Evolutionary conservation across 2,329 filamentous ascomycete genomes (phyloP).

Genomic region (Orbilia quercus): DNA sequence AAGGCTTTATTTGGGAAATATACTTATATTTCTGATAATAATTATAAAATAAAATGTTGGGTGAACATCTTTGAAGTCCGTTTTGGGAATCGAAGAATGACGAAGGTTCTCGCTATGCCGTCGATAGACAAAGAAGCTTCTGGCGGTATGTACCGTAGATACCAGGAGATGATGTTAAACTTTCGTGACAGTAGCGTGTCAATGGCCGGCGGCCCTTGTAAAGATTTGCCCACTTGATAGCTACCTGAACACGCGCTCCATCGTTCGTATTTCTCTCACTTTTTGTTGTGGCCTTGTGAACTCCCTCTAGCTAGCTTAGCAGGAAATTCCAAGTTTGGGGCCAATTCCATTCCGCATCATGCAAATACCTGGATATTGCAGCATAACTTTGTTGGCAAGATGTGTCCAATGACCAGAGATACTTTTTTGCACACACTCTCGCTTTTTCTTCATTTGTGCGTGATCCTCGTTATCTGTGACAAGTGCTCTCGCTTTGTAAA

Average conservation of each 20-base stretch:
- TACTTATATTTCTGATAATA: too few relatives aligned
- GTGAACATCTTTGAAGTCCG: not conserved
- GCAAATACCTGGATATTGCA: slow-evolving; percentile 51
- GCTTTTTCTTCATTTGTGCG: slow-evolving; percentile 10
- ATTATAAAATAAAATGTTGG: not conserved
- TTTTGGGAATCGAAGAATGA: not conserved
- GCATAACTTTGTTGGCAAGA: slow-evolving; percentile 47
- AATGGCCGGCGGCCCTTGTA: slow-evolving; percentile 26
- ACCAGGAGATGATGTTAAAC: slow-evolving; percentile 16
- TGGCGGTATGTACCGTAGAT: not conserved
- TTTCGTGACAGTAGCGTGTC: slow-evolving; percentile 52
- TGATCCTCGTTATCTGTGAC: slow-evolving; percentile 38
- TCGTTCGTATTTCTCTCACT: slow-evolving; percentile 30
- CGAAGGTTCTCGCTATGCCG: not conserved
- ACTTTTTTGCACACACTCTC: slow-evolving; percentile 22
- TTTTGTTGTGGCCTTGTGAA: slow-evolving; percentile 16
- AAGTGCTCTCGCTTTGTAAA: slow-evolving; percentile 16
- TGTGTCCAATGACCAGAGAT: slow-evolving; percentile 51
- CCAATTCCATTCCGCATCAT: slow-evolving; percentile 57
- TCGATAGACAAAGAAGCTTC: slow-evolving; percentile 6
- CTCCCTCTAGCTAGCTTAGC: slow-evolving; percentile 36
- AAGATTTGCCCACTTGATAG: slow-evolving; percentile 37
- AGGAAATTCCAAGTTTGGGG: slow-evolving; percentile 52
- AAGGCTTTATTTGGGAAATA: not conserved
- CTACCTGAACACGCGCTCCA: slow-evolving; percentile 45